Evolutionary conservation across 495 filamentous ascomycete species (phyloP).

Genomic region (Podospora bellae-mahoneyi): DNA sequence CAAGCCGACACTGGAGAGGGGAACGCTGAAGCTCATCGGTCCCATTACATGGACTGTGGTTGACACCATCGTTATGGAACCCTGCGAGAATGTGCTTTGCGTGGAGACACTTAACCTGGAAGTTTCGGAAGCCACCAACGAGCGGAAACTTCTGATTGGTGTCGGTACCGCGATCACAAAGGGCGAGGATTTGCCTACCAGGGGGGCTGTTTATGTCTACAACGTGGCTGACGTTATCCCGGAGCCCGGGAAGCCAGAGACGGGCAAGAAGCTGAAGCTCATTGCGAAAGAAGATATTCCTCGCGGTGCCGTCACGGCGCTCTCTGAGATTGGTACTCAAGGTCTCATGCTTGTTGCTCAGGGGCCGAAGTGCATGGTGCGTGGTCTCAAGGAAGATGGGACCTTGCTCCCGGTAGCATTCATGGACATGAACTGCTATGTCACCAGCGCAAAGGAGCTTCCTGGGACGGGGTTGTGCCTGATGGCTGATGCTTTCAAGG

Average conservation of each 20-base stretch:
- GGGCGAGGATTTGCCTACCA: constrained; percentile 83
- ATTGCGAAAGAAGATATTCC: constrained; percentile 81
- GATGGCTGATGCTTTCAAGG: constrained; percentile 85
- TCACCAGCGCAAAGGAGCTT: constrained; percentile 75
- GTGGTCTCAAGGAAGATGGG: constrained; percentile 92
- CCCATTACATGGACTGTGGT: constrained; percentile 73
- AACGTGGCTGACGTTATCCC: constrained; percentile 89
- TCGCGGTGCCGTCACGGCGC: constrained; percentile 85
- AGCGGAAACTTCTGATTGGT: constrained; percentile 72
- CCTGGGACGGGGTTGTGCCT: constrained; percentile 77
- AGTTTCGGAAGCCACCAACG: constrained; percentile 82
- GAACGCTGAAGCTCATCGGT: constrained; percentile 68
- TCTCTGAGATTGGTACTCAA: constrained; percentile 86
- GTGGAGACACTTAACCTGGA: constrained; percentile 83
- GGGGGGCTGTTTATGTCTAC: constrained; percentile 86
- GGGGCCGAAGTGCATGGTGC: constrained; percentile 95
- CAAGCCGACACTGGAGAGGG: constrained; percentile 63
- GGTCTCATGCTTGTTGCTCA: constrained; percentile 89
- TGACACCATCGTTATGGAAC: constrained; percentile 66
- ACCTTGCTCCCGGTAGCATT: constrained; percentile 91
- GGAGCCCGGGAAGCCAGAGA: constrained; percentile 79
- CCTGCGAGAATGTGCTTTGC: constrained; percentile 71
- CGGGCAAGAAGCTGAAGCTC: constrained; percentile 76
- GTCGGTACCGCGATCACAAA: constrained; percentile 80
- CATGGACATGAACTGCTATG: constrained; percentile 94